Evolutionary conservation across 139 green algal species (phyloP).

Genomic region (Astrephomene gubernaculifera): DNA sequence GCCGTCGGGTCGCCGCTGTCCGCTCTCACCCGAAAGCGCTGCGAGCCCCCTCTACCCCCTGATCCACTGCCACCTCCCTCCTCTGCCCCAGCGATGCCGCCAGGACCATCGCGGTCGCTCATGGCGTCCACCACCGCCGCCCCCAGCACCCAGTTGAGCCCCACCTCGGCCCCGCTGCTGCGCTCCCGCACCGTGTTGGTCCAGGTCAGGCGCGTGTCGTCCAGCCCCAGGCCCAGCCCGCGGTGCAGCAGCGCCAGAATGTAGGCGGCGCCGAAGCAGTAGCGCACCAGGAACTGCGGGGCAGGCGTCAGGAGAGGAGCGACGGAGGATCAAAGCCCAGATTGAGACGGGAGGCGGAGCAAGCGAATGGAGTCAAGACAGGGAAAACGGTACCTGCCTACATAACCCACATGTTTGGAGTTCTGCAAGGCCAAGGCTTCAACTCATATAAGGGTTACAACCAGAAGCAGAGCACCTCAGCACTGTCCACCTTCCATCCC

Average conservation of each 20-base stretch:
- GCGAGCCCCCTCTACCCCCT: not conserved
- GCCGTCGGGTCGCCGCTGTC: not conserved
- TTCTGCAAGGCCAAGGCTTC: too few species aligned
- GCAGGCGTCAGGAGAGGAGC: too few species aligned
- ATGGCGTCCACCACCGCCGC: constrained; percentile 56
- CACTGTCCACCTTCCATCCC: too few species aligned
- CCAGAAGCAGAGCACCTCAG: too few species aligned
- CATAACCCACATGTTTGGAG: too few species aligned
- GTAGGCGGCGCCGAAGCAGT: constrained; percentile 71
- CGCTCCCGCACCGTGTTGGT: constrained; percentile 54
- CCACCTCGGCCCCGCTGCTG: constrained; percentile 1
- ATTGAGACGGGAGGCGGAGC: too few species aligned
- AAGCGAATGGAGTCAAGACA: too few species aligned
- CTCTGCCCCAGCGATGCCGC: not conserved
- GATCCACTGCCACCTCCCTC: not conserved
- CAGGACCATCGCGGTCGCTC: not conserved
- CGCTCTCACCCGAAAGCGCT: not conserved
- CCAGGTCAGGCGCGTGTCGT: constrained; percentile 52
- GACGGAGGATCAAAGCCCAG: too few species aligned
- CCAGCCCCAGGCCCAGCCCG: constrained; percentile 52
- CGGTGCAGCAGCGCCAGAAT: constrained; percentile 61
- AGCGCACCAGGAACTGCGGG: constrained; percentile 57
- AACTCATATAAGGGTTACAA: too few species aligned
- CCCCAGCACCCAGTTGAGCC: constrained; percentile 54
- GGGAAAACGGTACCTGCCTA: too few species aligned